Evolutionary conservation across 805 yeast species (phyloP).

Genomic region (Teunomyces barrocoloradensis): DNA sequence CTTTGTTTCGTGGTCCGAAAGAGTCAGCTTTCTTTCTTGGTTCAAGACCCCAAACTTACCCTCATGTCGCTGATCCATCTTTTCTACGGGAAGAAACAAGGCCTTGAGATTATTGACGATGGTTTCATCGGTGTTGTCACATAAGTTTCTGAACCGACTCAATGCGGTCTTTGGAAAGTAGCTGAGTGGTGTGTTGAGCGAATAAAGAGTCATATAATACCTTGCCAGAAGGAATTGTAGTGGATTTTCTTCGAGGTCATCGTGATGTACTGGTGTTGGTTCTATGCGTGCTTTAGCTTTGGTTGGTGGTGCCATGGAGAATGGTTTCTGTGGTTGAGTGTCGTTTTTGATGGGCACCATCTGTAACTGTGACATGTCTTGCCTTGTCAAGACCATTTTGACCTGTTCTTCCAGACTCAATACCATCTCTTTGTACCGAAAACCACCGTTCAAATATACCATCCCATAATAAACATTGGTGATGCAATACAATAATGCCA

Average conservation of each 20-base stretch:
- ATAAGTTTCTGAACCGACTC: constrained; percentile 44
- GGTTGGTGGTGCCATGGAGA: constrained; percentile 15
- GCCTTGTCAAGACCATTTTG: not conserved
- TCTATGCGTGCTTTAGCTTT: constrained; percentile 2
- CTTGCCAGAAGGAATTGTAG: constrained; percentile 28
- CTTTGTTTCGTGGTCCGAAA: constrained; percentile 17
- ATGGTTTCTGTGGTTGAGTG: not conserved
- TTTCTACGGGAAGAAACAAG: constrained; percentile 31
- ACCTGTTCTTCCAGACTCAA: not conserved
- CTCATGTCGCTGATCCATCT: constrained; percentile 44
- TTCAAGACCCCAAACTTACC: constrained; percentile 26
- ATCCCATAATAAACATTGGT: constrained; percentile 12
- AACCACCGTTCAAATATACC: constrained; percentile 8
- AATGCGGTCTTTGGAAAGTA: constrained; percentile 51
- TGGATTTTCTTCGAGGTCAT: constrained; percentile 19
- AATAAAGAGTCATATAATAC: constrained; percentile 36
- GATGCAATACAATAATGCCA: constrained; percentile 14
- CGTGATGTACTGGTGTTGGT: constrained; percentile 7
- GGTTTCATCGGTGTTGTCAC: constrained; percentile 21
- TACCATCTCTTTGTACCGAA: constrained; percentile 7
- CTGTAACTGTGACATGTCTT: not conserved
- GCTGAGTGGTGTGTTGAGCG: constrained; percentile 38
- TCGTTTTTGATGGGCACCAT: not conserved
- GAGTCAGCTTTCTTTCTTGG: not conserved
- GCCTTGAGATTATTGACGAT: constrained; percentile 24